Base-by-base conservation (phyloP, 352 stramenopile species). In the Globisporangium nodosum region DNA sequence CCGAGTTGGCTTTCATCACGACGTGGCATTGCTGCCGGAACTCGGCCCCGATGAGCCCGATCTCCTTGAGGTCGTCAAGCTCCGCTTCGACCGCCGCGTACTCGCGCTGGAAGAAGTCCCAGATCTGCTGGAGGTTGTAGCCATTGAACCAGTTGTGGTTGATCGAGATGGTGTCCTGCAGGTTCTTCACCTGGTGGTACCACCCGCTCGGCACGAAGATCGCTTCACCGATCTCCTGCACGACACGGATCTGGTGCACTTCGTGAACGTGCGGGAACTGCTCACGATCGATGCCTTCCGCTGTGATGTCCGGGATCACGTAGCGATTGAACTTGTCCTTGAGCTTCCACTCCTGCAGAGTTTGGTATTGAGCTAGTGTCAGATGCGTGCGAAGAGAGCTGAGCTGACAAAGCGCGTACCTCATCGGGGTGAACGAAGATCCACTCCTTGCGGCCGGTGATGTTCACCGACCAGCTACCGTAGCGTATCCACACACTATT, bases 81-180 rank as follows among this genome's bases (percentile, higher is more conserved):
- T 93, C 85, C 0, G 60, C 56, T 47, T 87, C 73, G 0, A 93
- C 81, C 0, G 81, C 83, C 0, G 58, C 60, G 33, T 84, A 74
- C 45, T 94, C 81, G 3, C 35, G 52, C 52, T 86, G 74, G n/a
- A 94, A 78, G 60, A 91, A 94, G 3, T 20, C 4, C 85, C 83
- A 93, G 18, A 94, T 56, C 24, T 79, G 60, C 13, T 33, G 47
- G 18, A 92, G 50, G 43, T 83, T 92, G 65, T 83, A 94, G 43
- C 78, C 85, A 53, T 96, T 98, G 61, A 98, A 96, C 96, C 96
- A 99, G 71, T 99, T 99, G 69, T 98, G 94, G 80, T 99, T 99
- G 67, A 99, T 96, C 1, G 92, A 98, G 49, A 99, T 85, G 18
- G 93, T 98, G 66, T 96, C 78, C 37, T 91, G 74, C 13, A 97